Conservation (phyloP, 306 rosid genomes). For the Phaseolus lunatus region DNA sequence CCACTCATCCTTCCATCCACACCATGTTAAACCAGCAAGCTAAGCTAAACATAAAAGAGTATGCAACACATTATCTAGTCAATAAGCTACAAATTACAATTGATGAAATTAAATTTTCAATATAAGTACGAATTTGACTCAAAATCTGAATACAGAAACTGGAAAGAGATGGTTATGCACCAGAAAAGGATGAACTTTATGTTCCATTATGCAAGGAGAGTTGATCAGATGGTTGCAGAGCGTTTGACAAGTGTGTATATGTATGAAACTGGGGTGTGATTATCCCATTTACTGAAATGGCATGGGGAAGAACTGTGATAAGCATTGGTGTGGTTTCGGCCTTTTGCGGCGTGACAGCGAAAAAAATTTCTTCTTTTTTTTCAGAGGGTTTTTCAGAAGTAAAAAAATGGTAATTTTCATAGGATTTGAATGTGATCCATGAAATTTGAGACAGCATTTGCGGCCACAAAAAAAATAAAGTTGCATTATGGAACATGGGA, state of each 20-base stretch:
- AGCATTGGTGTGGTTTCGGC: constrained; percentile 18
- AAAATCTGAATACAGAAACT: constrained; percentile 19
- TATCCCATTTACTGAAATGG: constrained; percentile 10
- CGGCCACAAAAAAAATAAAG: constrained; percentile 38
- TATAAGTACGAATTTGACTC: constrained; percentile 23
- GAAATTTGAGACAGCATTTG: constrained; percentile 53
- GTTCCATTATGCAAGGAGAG: constrained; percentile 16
- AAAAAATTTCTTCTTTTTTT: background rate
- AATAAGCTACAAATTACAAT: background rate
- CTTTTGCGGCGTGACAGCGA: constrained; percentile 38
- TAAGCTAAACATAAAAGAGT: constrained; percentile 22
- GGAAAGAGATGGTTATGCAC: constrained; percentile 45
- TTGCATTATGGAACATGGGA: constrained; percentile 54
- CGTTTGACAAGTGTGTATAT: background rate
- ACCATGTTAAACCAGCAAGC: constrained; percentile 55
- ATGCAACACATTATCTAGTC: constrained; percentile 28
- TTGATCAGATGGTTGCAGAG: constrained; percentile 31
- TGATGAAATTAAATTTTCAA: constrained; percentile 36
- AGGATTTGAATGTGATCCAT: constrained; percentile 64
- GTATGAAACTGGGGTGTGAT: background rate
- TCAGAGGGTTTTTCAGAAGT: background rate
- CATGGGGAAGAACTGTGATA: background rate
- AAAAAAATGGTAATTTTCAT: constrained; percentile 28
- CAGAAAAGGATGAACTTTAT: constrained; percentile 33
- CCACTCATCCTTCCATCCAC: constrained; percentile 68